A percentile compares a stretch with the other conserved stretches of the same genome.
phyloP scores from a whole-genome alignment of 305 asterid species.

The Solanum hybrid region DNA sequence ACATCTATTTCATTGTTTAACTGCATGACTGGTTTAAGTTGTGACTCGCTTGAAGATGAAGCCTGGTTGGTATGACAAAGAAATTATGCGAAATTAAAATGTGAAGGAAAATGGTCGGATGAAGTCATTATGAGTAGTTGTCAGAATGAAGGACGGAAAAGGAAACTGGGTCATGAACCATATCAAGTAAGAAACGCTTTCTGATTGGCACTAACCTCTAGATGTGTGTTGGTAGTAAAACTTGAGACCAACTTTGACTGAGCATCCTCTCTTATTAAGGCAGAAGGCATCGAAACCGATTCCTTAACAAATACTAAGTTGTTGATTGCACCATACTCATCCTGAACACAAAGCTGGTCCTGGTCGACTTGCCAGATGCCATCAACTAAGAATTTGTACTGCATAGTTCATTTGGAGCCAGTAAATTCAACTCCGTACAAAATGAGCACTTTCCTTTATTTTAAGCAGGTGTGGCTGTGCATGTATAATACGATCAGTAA shows the following conservation, averaged over 20 bases:
- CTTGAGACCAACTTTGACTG: slow-evolving; percentile 8
- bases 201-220: slow-evolving; percentile 19
- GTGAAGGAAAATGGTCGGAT: not conserved
- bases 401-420: slow-evolving; percentile 10
- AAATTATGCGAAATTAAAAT: not conserved
- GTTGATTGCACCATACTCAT: slow-evolving; percentile 41
- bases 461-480: not conserved
- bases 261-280: slow-evolving; percentile 14
- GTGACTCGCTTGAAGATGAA: slow-evolving; percentile 25
- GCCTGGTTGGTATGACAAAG: slow-evolving; percentile 26
- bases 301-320: slow-evolving; percentile 34
- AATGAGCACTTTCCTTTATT: not conserved
- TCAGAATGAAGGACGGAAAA: not conserved
- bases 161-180: not conserved
- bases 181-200: not conserved
- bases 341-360: slow-evolving; percentile 40
- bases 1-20: slow-evolving; percentile 27
- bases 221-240: slow-evolving; percentile 2
- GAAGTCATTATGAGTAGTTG: not conserved
- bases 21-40: slow-evolving; percentile 14
- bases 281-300: slow-evolving; percentile 14
- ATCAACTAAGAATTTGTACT: slow-evolving; percentile 67
- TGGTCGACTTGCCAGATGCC: slow-evolving; percentile 52
- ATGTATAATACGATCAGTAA: not conserved
- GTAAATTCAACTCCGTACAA: slow-evolving; percentile 1